These are phyloP conservation scores for Trypanosoma conorhini DNA, from an alignment of 208 protist genomes.

Conservation along the genomic window DNA sequence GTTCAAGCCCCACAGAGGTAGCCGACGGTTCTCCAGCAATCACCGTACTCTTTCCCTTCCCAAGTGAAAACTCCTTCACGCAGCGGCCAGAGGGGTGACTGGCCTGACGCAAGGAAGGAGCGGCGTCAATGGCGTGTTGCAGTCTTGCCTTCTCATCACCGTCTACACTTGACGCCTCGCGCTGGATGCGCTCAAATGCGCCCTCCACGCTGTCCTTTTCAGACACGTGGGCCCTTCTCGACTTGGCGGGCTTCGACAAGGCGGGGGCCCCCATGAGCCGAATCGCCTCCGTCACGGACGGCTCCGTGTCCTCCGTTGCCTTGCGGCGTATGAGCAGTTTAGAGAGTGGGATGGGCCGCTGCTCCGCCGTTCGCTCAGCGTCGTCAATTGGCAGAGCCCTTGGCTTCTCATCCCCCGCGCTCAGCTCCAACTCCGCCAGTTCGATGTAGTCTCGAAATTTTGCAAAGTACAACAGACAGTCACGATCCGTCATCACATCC, in stretches of 20 bases:
- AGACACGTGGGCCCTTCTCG: slow-evolving; percentile 35
- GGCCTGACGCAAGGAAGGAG: slow-evolving; percentile 66
- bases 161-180: slow-evolving; percentile 59
- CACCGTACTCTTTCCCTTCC: slow-evolving; percentile 31
- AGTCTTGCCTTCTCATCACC: slow-evolving; percentile 62
- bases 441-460: slow-evolving; percentile 79
- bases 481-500: slow-evolving; percentile 70
- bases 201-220: slow-evolving; percentile 45
- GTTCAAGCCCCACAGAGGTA: slow-evolving; percentile 1
- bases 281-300: slow-evolving; percentile 88
- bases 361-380: slow-evolving; percentile 48
- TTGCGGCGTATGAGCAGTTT: slow-evolving; percentile 79
- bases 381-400: slow-evolving; percentile 67
- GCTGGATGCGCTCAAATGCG: slow-evolving; percentile 56
- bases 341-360: slow-evolving; percentile 48
- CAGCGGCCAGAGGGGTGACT: slow-evolving; percentile 54
- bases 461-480: slow-evolving; percentile 84
- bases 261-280: slow-evolving; percentile 81
- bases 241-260: slow-evolving; percentile 44
- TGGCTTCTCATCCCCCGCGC: slow-evolving; percentile 37
- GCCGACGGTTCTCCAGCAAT: not conserved
- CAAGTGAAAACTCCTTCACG: slow-evolving; percentile 82
- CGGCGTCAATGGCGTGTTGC: slow-evolving; percentile 54
- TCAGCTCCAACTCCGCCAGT: slow-evolving; percentile 71
- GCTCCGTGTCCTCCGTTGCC: slow-evolving; percentile 58